These are phyloP conservation scores for Echinochloa phyllopogon DNA, from an alignment of 176 grass and related monocot genomes.

Conservation along the genomic window DNA sequence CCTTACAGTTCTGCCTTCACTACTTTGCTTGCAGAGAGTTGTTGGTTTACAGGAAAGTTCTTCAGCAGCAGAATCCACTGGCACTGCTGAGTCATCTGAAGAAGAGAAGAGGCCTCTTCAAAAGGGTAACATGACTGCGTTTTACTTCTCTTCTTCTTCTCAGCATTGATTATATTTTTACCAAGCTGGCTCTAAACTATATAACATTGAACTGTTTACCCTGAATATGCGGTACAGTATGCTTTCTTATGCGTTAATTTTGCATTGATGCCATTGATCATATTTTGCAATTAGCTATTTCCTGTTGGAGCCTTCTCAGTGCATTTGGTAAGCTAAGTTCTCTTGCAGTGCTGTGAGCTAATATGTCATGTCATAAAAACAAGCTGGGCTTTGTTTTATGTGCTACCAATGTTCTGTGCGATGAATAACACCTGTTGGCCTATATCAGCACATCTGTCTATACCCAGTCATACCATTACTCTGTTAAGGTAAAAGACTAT, in stretches of 20 bases:
- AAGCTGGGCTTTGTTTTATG: background rate
- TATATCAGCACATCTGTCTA: constrained; percentile 1
- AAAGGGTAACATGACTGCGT: constrained; percentile 56
- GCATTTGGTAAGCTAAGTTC: constrained; percentile 30
- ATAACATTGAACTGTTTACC: background rate
- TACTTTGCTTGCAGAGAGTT: constrained; percentile 59
- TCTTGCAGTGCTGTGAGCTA: constrained; percentile 2
- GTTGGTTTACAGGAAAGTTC: constrained; percentile 50
- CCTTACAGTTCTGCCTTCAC: constrained; percentile 25
- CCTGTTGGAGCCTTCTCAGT: background rate
- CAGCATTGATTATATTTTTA: constrained; percentile 18
- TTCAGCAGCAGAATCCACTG: constrained; percentile 44
- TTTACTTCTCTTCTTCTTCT: background rate
- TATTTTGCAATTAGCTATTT: constrained; percentile 14
- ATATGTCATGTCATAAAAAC: background rate
- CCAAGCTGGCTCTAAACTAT: constrained; percentile 18
- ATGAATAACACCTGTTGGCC: constrained; percentile 15
- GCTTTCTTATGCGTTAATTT: constrained; percentile 26
- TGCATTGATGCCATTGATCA: background rate
- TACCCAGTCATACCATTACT: background rate
- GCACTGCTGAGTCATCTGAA: constrained; percentile 39
- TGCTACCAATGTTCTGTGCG: background rate
- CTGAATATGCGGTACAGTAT: background rate
- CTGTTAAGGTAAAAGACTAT: constrained; percentile 4
- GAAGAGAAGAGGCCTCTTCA: constrained; percentile 67